Percentiles rank a stretch among this genome's conserved stretches.
phyloP scores from a whole-genome alignment of 2,329 filamentous ascomycete genomes.

The Diaporthe destruens region DNA sequence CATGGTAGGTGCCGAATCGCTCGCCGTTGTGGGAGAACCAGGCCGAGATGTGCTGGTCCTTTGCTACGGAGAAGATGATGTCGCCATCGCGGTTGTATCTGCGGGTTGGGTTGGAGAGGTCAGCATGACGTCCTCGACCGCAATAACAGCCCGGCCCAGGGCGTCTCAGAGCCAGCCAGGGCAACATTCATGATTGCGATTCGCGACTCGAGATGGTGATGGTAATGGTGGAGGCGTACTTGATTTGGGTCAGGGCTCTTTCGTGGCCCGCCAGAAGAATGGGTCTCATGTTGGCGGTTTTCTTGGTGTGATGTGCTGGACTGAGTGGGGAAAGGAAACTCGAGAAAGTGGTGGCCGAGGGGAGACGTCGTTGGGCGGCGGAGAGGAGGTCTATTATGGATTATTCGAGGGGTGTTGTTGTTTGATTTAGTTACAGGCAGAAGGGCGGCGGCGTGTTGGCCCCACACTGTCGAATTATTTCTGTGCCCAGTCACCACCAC shows the following conservation, averaged over 20 bases:
- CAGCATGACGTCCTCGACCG: slow-evolving; percentile 1
- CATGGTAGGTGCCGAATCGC: slow-evolving; percentile 94
- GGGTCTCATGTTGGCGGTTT: slow-evolving; percentile 83
- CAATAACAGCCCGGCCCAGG: neutral
- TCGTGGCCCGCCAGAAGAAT: slow-evolving; percentile 97
- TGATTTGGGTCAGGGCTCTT: slow-evolving; percentile 95
- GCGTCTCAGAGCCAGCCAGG: neutral
- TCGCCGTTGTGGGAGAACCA: slow-evolving; percentile 99
- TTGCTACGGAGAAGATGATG: slow-evolving; percentile 93
- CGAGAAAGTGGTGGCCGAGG: neutral
- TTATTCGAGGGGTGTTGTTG: slow-evolving; percentile 28
- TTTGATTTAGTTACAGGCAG: slow-evolving; percentile 24
- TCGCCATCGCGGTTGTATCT: slow-evolving; percentile 96
- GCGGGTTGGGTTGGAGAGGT: slow-evolving; percentile 20
- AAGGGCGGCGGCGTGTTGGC: slow-evolving; percentile 29
- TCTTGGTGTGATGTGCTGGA: slow-evolving; percentile 39
- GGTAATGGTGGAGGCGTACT: slow-evolving; percentile 61
- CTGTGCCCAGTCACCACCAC: slow-evolving; percentile 32
- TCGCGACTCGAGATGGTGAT: slow-evolving; percentile 24
- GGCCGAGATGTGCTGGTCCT: slow-evolving; percentile 96
- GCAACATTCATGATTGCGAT: slow-evolving; percentile 25
- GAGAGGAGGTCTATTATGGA: slow-evolving; percentile 30
- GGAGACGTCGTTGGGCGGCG: slow-evolving; percentile 19
- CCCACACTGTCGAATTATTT: slow-evolving; percentile 37
- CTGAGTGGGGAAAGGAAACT: neutral